Percentiles rank a stretch among this genome's conserved stretches.
Evolutionary conservation across 768 basidiomycete species (phyloP).

Genomic region (Piloderma croceum): DNA sequence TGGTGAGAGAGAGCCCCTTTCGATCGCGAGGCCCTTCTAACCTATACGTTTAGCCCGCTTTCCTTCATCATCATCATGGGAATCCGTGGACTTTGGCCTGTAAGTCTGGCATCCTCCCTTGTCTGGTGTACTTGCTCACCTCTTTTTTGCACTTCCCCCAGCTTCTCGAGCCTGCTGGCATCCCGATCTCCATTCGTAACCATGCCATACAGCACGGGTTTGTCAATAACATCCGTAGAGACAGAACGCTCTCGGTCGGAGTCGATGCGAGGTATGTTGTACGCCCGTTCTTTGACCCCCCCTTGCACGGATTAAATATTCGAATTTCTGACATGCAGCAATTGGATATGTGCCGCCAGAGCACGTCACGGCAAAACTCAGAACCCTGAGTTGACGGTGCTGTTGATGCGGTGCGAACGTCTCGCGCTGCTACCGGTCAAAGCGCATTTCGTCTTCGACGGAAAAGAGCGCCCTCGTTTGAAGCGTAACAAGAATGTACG

Average conservation of each 20-base stretch:
- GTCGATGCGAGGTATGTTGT: slow-evolving; percentile 30
- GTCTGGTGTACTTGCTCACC: neutral
- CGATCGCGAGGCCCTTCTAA: too few relatives aligned
- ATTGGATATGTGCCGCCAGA: slow-evolving; percentile 10
- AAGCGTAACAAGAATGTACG: slow-evolving; percentile 33
- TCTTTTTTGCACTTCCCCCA: slow-evolving; percentile 7
- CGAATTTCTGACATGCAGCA: too few relatives aligned
- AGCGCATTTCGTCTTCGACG: slow-evolving; percentile 47
- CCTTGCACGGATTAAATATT: neutral
- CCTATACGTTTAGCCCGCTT: too few relatives aligned
- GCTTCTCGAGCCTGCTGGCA: slow-evolving; percentile 29
- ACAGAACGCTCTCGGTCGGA: slow-evolving; percentile 30
- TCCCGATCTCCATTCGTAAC: slow-evolving; percentile 28
- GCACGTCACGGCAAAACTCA: slow-evolving; percentile 34
- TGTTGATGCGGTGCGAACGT: slow-evolving; percentile 37
- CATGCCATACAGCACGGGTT: slow-evolving; percentile 31
- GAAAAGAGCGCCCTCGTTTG: slow-evolving; percentile 32
- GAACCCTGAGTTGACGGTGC: slow-evolving; percentile 36
- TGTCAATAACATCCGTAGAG: slow-evolving; percentile 22
- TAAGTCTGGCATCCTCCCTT: too few relatives aligned
- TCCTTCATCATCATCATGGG: too few relatives aligned
- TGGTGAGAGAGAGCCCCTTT: too few relatives aligned
- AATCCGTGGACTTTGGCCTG: slow-evolving; percentile 12
- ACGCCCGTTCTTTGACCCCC: neutral
- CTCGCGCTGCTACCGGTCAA: slow-evolving; percentile 34